These are phyloP conservation scores for Aspergillus caelatus DNA, from an alignment of 2,329 filamentous ascomycete genomes.

Conservation along the genomic window DNA sequence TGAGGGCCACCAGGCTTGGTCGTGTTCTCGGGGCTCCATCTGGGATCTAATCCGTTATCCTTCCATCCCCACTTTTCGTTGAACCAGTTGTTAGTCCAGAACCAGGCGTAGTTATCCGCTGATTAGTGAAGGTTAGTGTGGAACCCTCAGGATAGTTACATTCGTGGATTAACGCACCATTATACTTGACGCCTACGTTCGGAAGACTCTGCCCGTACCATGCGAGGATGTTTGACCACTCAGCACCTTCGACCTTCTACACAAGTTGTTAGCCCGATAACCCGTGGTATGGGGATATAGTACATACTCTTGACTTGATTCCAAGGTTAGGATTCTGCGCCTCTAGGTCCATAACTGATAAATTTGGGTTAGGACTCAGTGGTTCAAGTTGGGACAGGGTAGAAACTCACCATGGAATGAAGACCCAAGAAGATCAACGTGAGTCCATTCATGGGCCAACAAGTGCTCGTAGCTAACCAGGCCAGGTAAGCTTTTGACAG, in stretches of 20 bases:
- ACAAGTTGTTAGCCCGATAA: not conserved
- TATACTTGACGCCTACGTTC: not conserved
- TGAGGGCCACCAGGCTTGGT: not conserved
- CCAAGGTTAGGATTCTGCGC: not conserved
- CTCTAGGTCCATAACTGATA: not conserved
- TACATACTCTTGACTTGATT: not conserved
- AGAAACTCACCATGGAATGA: not conserved
- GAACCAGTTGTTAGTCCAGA: not conserved
- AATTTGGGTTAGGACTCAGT: not conserved
- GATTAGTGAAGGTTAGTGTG: too few species aligned
- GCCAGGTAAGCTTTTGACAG: not conserved
- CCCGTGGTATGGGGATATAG: not conserved
- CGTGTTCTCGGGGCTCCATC: not conserved
- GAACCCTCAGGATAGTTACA: too few species aligned
- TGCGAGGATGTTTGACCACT: not conserved
- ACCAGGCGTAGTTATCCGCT: not conserved
- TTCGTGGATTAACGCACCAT: not conserved
- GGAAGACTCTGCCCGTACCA: not conserved
- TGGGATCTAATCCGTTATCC: not conserved
- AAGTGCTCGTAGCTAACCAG: not conserved
- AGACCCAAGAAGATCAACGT: not conserved
- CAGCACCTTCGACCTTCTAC: not conserved
- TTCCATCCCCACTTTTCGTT: not conserved
- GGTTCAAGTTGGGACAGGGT: not conserved
- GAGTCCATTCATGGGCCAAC: not conserved